Evolutionary conservation across 331 rosid genomes (phyloP).

Genomic region (Prunus yedoensis): DNA sequence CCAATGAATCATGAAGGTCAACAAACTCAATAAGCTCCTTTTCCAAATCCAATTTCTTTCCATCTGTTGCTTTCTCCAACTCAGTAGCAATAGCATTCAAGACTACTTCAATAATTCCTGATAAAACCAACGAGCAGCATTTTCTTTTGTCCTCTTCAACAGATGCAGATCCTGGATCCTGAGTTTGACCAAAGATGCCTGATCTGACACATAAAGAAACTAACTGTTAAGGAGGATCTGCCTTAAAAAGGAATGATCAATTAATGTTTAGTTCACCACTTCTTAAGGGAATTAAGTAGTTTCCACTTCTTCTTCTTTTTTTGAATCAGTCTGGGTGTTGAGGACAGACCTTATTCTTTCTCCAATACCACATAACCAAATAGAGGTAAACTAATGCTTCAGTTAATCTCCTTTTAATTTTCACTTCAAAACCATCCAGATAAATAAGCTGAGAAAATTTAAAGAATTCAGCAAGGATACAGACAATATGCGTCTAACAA

Average conservation of each 20-base stretch:
- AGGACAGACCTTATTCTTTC: too few species aligned
- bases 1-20: slow-evolving; percentile 28
- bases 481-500: background rate
- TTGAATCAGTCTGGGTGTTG: too few species aligned
- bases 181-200: slow-evolving; percentile 30
- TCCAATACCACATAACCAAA: too few species aligned
- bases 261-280: background rate
- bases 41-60: slow-evolving; percentile 30
- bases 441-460: too few species aligned
- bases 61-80: slow-evolving; percentile 36
- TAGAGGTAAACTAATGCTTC: too few species aligned
- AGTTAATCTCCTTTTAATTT: too few species aligned
- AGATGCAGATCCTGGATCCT: slow-evolving; percentile 31
- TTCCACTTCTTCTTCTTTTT: background rate
- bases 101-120: slow-evolving; percentile 41
- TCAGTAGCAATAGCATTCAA: slow-evolving; percentile 35
- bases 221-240: background rate
- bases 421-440: too few species aligned
- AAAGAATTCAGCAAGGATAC: background rate
- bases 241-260: background rate
- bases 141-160: slow-evolving; percentile 31
- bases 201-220: slow-evolving; percentile 30
- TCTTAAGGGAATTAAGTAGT: background rate
- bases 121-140: slow-evolving; percentile 25
- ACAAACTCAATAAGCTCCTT: slow-evolving; percentile 35